A percentile compares a stretch with the other conserved stretches of the same genome.
These are phyloP conservation scores for Amanita thiersii DNA, from an alignment of 768 basidiomycete species.

Conservation along the genomic window DNA sequence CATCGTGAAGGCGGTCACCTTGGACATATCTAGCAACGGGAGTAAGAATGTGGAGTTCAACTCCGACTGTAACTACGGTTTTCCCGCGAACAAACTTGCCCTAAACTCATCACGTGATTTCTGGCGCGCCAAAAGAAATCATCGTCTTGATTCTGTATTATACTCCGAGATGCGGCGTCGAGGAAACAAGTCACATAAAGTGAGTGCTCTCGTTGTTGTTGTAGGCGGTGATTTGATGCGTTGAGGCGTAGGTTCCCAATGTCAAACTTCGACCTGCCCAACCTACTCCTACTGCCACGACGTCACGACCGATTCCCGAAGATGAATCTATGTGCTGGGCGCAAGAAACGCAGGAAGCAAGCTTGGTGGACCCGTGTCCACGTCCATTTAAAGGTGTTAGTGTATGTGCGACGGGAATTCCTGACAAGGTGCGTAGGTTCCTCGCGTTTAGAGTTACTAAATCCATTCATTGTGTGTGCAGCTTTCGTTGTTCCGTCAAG, in stretches of 20 bases:
- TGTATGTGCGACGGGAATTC: constrained; percentile 70
- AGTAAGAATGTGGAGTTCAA: no score
- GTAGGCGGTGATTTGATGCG: neutral
- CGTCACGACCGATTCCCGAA: constrained; percentile 13
- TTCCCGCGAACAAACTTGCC: constrained; percentile 3
- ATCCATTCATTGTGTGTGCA: constrained; percentile 17
- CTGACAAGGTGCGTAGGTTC: constrained; percentile 57
- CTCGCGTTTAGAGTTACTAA: neutral
- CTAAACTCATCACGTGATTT: constrained; percentile 5
- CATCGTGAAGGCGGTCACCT: no score
- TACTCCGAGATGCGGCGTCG: constrained; percentile 35
- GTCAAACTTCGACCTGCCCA: constrained; percentile 71
- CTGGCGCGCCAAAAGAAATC: neutral
- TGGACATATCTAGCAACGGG: no score
- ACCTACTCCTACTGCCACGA: constrained; percentile 21
- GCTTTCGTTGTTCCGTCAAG: constrained; percentile 68
- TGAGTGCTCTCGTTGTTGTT: constrained; percentile 12
- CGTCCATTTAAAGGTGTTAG: constrained; percentile 59
- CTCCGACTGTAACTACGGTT: no score
- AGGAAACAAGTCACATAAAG: constrained; percentile 63
- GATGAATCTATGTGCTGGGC: constrained; percentile 29
- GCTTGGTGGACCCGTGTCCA: constrained; percentile 43
- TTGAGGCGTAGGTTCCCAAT: constrained; percentile 60
- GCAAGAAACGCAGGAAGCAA: constrained; percentile 44
- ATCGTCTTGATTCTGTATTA: neutral